Conservation (phyloP, 306 rosid species). For the Citrullus amarus region DNA sequence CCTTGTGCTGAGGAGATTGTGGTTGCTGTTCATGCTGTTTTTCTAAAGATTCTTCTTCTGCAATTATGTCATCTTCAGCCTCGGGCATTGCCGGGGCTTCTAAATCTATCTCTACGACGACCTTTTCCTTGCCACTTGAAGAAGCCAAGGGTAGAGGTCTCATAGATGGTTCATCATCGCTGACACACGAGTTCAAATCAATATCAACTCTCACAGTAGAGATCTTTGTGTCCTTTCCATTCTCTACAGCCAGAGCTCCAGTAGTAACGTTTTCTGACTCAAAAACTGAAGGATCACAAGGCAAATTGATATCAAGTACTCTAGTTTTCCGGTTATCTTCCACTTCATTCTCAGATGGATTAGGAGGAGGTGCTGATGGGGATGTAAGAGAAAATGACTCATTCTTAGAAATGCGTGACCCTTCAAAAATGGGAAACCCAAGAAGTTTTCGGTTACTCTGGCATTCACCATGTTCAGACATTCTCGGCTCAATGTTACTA, state of each 20-base stretch:
- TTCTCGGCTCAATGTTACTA: constrained; percentile 30
- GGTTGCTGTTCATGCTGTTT: constrained; percentile 28
- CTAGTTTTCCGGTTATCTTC: constrained; percentile 2
- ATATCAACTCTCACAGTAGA: constrained; percentile 3
- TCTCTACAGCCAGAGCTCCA: background rate
- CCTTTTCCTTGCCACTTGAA: constrained; percentile 24
- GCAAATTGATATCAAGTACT: constrained; percentile 14
- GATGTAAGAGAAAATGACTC: constrained; percentile 14
- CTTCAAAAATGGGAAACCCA: constrained; percentile 13
- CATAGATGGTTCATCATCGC: constrained; percentile 19
- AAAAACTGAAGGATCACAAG: constrained; percentile 4
- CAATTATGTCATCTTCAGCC: constrained; percentile 25
- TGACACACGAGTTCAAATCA: constrained; percentile 14
- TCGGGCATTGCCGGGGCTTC: constrained; percentile 53
- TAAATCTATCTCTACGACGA: constrained; percentile 45
- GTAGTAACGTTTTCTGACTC: background rate
- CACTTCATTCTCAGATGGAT: constrained; percentile 11
- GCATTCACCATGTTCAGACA: constrained; percentile 31
- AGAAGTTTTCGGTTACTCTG: constrained; percentile 22
- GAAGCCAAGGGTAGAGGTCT: constrained; percentile 19
- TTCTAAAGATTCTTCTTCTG: constrained; percentile 24
- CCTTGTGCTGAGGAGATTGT: background rate
- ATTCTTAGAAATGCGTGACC: constrained; percentile 5
- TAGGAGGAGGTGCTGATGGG: background rate
- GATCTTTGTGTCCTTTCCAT: background rate